A percentile compares a stretch with the other conserved stretches of the same genome.
Conservation (phyloP, 2,329 filamentous ascomycete species). For the Westerdykella ornata region DNA sequence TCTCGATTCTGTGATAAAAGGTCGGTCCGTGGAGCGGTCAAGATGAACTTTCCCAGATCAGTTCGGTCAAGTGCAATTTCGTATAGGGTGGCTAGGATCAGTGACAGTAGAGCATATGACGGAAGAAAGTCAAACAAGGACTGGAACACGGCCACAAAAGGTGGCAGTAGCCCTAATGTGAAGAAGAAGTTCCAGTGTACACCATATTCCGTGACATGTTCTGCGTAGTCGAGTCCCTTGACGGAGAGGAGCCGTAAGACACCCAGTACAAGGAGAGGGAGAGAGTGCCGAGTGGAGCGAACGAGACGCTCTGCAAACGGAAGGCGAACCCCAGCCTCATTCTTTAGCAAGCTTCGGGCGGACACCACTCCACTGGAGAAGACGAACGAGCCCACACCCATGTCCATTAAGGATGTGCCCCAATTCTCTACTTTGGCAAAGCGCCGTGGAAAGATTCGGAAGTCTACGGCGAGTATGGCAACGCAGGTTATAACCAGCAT, state of each 20-base stretch:
- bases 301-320: slow-evolving; percentile 55
- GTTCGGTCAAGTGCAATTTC: slow-evolving; percentile 68
- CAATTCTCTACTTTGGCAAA: slow-evolving; percentile 99
- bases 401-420: slow-evolving; percentile 98
- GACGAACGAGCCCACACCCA: slow-evolving; percentile 95
- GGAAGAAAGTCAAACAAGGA: slow-evolving; percentile 62
- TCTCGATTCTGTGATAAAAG: slow-evolving; percentile 87
- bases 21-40: slow-evolving; percentile 71
- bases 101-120: slow-evolving; percentile 68
- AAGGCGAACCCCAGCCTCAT: slow-evolving; percentile 47
- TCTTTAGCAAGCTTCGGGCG: slow-evolving; percentile 70
- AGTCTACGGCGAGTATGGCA: slow-evolving; percentile 95
- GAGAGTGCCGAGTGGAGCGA: slow-evolving; percentile 66
- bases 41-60: slow-evolving; percentile 70
- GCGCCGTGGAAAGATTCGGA: slow-evolving; percentile 81
- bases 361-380: slow-evolving; percentile 91
- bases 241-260: slow-evolving; percentile 77
- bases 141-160: slow-evolving; percentile 80
- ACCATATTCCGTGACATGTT: slow-evolving; percentile 95
- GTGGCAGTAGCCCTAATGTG: slow-evolving; percentile 79
- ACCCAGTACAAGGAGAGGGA: slow-evolving; percentile 76
- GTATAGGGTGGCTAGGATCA: slow-evolving; percentile 63
- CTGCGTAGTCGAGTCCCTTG: slow-evolving; percentile 91
- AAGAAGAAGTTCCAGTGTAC: slow-evolving; percentile 99
- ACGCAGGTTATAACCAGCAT: slow-evolving; percentile 90